A percentile compares a stretch with the other conserved stretches of the same genome.
Evolutionary conservation across 352 stramenopile genomes (phyloP).

Genomic region (Pythium phragmitis): DNA sequence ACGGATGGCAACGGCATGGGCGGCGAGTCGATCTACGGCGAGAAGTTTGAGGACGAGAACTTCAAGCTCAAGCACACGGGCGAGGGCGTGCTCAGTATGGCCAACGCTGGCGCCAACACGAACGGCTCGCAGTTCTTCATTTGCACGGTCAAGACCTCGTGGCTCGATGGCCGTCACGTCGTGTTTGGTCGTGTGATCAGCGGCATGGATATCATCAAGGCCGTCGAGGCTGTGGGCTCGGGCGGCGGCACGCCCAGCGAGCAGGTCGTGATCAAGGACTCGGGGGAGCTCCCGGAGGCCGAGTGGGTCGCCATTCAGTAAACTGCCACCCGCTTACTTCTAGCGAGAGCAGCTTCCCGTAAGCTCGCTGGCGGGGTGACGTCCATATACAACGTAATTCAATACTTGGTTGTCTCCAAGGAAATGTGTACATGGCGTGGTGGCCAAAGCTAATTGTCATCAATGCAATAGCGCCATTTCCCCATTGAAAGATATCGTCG

Average conservation of each 20-base stretch:
- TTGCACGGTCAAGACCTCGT: constrained; percentile 88
- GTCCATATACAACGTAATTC: background rate
- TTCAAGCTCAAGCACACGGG: constrained; percentile 89
- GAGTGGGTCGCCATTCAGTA: constrained; percentile 53
- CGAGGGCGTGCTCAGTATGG: constrained; percentile 77
- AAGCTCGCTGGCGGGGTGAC: background rate
- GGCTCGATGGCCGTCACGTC: constrained; percentile 91
- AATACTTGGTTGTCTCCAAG: background rate
- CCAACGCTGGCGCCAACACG: constrained; percentile 82
- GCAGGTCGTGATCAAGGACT: constrained; percentile 94
- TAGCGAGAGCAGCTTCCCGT: background rate
- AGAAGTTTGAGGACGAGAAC: constrained; percentile 83
- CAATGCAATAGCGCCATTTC: too few relatives aligned
- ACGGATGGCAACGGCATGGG: constrained; percentile 77
- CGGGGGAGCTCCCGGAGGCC: constrained; percentile 85
- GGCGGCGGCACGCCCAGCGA: constrained; percentile 80
- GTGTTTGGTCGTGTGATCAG: constrained; percentile 96
- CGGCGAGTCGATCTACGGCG: constrained; percentile 77
- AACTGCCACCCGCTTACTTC: background rate
- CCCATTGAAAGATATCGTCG: background rate
- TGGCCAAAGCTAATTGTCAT: too few relatives aligned
- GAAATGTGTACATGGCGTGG: background rate
- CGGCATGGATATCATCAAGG: constrained; percentile 97
- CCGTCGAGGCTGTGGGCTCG: constrained; percentile 95
- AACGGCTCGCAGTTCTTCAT: constrained; percentile 99